These are phyloP conservation scores for Clausena lansium DNA, from an alignment of 345 rosid species.

Conservation along the genomic window DNA sequence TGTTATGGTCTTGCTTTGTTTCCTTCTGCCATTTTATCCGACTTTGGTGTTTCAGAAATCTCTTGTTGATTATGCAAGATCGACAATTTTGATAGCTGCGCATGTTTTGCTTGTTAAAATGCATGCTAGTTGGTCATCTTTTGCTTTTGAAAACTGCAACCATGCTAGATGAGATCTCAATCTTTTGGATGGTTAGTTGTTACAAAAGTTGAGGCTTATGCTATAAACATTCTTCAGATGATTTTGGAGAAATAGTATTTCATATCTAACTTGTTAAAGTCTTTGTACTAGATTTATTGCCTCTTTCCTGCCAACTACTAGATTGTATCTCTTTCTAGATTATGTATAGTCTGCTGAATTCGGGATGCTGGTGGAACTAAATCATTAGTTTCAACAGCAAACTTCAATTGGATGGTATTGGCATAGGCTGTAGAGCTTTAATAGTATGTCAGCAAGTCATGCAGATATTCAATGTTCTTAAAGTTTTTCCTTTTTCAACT, in stretches of 20 bases:
- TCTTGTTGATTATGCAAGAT: not conserved
- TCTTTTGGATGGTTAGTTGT: not conserved
- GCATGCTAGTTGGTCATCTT: not conserved
- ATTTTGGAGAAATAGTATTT: not conserved
- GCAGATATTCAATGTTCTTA: not conserved
- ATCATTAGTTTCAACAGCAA: not conserved
- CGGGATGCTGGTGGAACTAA: not conserved
- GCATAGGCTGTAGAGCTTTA: not conserved
- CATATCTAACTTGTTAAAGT: not conserved
- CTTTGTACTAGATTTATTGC: not conserved
- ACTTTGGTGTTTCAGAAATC: slow-evolving; percentile 8
- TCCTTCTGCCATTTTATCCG: not conserved
- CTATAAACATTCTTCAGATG: not conserved
- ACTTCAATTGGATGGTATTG: not conserved
- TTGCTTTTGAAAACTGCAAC: not conserved
- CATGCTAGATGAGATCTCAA: not conserved
- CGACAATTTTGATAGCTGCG: not conserved
- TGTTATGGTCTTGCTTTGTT: not conserved
- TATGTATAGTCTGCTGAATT: not conserved
- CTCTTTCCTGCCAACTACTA: not conserved
- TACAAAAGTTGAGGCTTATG: not conserved
- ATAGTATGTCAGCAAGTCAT: not conserved
- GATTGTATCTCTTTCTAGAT: not conserved
- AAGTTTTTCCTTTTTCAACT: not conserved
- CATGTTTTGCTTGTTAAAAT: not conserved